Evolutionary conservation across 2,329 filamentous ascomycete genomes (phyloP).

Genomic region (Metarhizium brunneum): DNA sequence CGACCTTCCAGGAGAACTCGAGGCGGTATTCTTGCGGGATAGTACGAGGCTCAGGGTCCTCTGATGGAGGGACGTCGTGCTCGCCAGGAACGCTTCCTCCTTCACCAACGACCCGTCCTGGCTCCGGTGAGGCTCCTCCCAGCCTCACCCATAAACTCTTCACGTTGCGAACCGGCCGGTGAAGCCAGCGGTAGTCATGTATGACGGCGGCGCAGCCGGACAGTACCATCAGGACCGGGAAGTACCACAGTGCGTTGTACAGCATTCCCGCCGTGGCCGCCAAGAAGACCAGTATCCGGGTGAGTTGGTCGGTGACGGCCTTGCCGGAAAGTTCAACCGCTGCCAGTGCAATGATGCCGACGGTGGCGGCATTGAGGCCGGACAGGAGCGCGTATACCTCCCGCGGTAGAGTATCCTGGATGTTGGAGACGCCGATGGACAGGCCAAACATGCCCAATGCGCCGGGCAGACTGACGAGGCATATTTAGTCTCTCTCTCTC

Average conservation of each 20-base stretch:
- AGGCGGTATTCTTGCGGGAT: conserved; percentile 18
- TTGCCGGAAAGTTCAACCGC: conserved; percentile 60
- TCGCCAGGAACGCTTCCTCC: not conserved
- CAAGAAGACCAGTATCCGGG: conserved; percentile 54
- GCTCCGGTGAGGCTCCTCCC: not conserved
- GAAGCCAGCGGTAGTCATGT: conserved; percentile 47
- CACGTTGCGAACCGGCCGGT: conserved; percentile 15
- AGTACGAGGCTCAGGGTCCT: not conserved
- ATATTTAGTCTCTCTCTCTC: conserved; percentile 13
- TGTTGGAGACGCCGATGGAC: conserved; percentile 52
- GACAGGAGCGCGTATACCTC: conserved; percentile 61
- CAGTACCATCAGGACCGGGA: conserved; percentile 51
- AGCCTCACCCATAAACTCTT: not conserved
- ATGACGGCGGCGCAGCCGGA: conserved; percentile 43
- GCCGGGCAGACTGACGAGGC: conserved; percentile 47
- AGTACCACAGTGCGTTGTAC: conserved; percentile 69
- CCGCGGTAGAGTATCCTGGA: conserved; percentile 47
- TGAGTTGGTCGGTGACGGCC: conserved; percentile 55
- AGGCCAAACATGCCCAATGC: conserved; percentile 62
- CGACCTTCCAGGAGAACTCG: conserved; percentile 35
- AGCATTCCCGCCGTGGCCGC: conserved; percentile 55
- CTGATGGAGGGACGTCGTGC: not conserved
- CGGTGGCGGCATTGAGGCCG: conserved; percentile 62
- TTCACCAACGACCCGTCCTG: not conserved
- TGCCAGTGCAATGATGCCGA: conserved; percentile 62